Percentiles rank a stretch among this genome's conserved stretches.
Evolutionary conservation across 345 rosid species (phyloP).

Genomic region (Aurinia saxatilis): DNA sequence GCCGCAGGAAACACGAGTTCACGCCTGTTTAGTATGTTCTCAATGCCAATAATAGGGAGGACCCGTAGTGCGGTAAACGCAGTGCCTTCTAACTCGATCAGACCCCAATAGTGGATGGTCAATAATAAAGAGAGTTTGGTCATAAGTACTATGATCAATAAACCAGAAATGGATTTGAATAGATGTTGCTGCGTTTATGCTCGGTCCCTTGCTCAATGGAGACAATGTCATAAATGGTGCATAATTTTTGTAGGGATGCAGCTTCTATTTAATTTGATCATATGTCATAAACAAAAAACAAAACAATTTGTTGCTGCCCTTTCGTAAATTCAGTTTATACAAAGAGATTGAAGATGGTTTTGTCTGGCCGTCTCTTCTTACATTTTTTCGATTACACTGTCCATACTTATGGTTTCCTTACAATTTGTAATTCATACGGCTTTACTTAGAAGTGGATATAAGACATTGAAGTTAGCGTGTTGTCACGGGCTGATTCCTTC

Average conservation of each 20-base stretch:
- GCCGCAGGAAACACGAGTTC: conserved; percentile 4
- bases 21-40: conserved; percentile 13
- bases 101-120: conserved; percentile 20
- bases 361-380: no score
- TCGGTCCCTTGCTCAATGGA: background rate
- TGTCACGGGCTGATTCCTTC: no score
- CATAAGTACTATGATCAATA: background rate
- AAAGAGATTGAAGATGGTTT: conserved; percentile 2
- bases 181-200: background rate
- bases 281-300: background rate
- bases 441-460: no score
- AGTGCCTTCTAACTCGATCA: conserved; percentile 16
- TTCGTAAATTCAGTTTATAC: background rate
- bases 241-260: conserved; percentile 15
- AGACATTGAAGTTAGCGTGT: no score
- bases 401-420: no score
- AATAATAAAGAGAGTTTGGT: background rate
- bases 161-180: background rate
- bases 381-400: no score
- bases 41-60: conserved; percentile 23
- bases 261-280: conserved; percentile 1
- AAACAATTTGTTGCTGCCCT: conserved; percentile 7
- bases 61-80: conserved; percentile 16
- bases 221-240: conserved; percentile 1
- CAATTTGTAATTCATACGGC: no score